Conservation (phyloP, 2,329 filamentous ascomycete genomes). For the Nothophoma quercina region DNA sequence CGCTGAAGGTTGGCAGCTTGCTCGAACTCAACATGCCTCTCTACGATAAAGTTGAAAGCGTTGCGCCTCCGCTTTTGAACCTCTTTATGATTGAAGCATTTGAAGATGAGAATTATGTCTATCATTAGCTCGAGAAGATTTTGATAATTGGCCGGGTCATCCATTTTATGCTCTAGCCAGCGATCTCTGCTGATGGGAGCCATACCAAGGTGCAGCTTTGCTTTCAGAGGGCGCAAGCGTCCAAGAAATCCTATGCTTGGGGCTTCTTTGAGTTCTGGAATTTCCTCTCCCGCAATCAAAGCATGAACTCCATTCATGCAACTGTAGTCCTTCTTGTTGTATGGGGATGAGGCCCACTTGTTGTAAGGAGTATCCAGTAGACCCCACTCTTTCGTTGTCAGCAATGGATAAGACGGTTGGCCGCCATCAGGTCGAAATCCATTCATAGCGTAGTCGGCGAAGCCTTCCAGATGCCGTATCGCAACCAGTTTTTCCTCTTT, state of each 20-base stretch:
- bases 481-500: background rate
- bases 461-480: background rate
- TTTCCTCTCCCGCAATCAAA: background rate
- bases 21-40: constrained; percentile 23
- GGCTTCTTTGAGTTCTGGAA: background rate
- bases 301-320: background rate
- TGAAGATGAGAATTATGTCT: constrained; percentile 24
- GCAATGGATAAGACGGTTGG: background rate
- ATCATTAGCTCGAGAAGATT: constrained; percentile 24
- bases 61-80: background rate
- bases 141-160: constrained; percentile 26
- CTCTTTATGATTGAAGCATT: constrained; percentile 11
- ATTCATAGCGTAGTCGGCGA: background rate
- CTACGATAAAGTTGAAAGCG: background rate
- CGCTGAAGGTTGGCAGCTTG: constrained; percentile 23
- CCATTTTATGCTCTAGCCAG: constrained; percentile 27
- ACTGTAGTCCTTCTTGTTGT: background rate
- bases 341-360: background rate
- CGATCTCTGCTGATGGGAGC: constrained; percentile 25
- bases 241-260: constrained; percentile 1
- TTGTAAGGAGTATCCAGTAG: background rate
- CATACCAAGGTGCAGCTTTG: constrained; percentile 26
- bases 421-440: background rate
- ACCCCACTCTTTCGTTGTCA: background rate
- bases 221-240: constrained; percentile 19